A percentile compares a stretch with the other conserved stretches of the same genome.
phyloP scores from a whole-genome alignment of 2,329 filamentous ascomycete species.

The Penicillium fuscoglaucum region DNA sequence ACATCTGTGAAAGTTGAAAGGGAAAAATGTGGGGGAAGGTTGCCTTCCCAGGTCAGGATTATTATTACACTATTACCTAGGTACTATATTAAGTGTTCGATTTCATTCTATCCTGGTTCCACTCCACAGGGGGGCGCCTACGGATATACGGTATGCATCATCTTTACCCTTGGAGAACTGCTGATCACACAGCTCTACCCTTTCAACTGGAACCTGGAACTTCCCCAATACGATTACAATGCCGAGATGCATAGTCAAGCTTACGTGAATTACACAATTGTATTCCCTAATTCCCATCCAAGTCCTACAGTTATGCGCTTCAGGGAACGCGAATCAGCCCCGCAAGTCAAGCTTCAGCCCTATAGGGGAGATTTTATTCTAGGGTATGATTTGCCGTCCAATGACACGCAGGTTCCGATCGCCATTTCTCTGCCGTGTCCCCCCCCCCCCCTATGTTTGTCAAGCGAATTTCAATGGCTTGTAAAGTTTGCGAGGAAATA shows the following conservation, averaged over 20 bases:
- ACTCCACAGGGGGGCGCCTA: neutral
- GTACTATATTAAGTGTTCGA: neutral
- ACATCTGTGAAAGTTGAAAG: neutral
- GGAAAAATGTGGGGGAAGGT: conserved; percentile 1
- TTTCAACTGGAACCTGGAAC: neutral
- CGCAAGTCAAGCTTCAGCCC: conserved; percentile 34
- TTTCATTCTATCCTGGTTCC: neutral
- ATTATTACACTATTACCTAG: neutral
- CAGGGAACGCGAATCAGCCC: conserved; percentile 5
- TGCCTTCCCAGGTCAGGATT: neutral
- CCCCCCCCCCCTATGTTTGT: too few species aligned
- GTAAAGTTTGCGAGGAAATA: neutral
- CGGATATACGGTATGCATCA: neutral
- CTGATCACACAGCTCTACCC: neutral
- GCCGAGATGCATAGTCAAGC: too few species aligned
- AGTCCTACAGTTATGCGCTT: neutral
- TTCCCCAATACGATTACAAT: neutral
- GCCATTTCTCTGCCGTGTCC: neutral
- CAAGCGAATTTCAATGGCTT: neutral
- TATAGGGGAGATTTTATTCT: conserved; percentile 26
- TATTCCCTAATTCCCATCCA: neutral
- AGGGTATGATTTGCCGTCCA: neutral
- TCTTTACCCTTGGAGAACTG: neutral
- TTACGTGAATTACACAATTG: neutral
- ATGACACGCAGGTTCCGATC: neutral